Percentiles rank a stretch among this genome's conserved stretches.
phyloP scores from a whole-genome alignment of 192 early-diverging fungal species.

The Umbelopsis ramanniana region DNA sequence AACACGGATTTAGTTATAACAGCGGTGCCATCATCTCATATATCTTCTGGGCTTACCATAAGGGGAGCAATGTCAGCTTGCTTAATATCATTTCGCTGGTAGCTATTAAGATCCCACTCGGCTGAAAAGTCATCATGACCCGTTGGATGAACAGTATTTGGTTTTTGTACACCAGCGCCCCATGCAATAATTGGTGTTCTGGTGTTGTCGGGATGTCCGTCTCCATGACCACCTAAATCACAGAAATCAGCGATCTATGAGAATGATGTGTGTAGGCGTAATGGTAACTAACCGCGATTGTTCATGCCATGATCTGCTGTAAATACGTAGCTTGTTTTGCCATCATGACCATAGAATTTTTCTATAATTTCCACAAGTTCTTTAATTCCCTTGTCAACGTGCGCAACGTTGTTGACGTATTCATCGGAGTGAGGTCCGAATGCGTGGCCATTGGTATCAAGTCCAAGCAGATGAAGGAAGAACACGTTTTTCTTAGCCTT shows the following conservation, averaged over 20 bases:
- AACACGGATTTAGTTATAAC: background rate
- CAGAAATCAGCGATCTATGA: background rate
- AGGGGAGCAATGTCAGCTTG: conserved; percentile 97
- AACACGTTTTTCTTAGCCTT: conserved; percentile 82
- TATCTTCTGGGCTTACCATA: conserved; percentile 62
- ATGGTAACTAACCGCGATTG: conserved; percentile 66
- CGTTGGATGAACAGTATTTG: conserved; percentile 52
- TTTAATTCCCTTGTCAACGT: conserved; percentile 80
- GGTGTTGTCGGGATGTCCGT: conserved; percentile 95
- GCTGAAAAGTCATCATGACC: conserved; percentile 80
- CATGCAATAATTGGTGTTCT: conserved; percentile 92
- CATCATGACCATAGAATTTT: conserved; percentile 79
- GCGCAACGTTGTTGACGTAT: conserved; percentile 85
- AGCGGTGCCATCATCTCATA: background rate
- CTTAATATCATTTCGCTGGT: conserved; percentile 80
- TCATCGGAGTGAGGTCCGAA: conserved; percentile 82
- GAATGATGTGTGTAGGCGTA: too few species aligned
- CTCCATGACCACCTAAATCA: conserved; percentile 80
- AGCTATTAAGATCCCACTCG: conserved; percentile 67
- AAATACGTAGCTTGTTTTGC: conserved; percentile 87
- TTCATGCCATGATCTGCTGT: conserved; percentile 98
- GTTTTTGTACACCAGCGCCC: conserved; percentile 87
- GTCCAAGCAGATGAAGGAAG: conserved; percentile 93
- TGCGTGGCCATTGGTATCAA: conserved; percentile 95
- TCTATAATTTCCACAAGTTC: conserved; percentile 72